Evolutionary conservation across 2,329 filamentous ascomycete genomes (phyloP), one percentile per base, ranked within the genome.

Genomic region (Epicoccum nigrum): DNA sequence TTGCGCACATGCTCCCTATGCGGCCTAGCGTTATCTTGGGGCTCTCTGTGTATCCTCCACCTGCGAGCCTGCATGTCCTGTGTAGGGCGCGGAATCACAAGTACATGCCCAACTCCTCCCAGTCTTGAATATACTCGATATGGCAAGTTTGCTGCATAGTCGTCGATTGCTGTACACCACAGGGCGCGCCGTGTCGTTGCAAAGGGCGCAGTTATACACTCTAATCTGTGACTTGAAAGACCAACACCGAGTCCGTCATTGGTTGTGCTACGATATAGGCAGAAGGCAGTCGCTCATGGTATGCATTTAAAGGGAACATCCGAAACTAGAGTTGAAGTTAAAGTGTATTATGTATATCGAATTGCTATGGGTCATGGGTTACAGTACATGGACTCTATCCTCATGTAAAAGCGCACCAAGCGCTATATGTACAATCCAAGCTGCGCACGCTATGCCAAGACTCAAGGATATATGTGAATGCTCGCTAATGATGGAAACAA

Each of bases 351-450:
- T 30, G 20, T 40, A n/a, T 27, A 19, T 15, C 16, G 19, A 20
- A 6, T 8, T 25, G 19, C 12, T 23, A 25, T n/a, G 9, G 12
- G 16, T 3, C 27, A 27, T 11, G 31, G 9, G 17, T 23, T 37
- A 32, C 30, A 45, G 16, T 42, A 8, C 27, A 33, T 37, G 25
- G 20, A 30, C 25, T 30, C 21, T 4, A 15, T 38, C 25, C n/a
- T 9, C 25, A 32, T 35, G 33, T 19, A 31, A 16, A 23, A 43
- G 20, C 17, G 31, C 49, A 33, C 30, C 38, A 47, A 39, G 43
- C 49, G 38, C 43, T 43, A 34, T 47, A 23, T 52, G 11, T 47
- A 39, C 49, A 16, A 46, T 43, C 27, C 49, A 52, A 43, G 49
- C 33, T 30, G 25, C 43, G 39, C 43, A 44, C 33, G 49, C 49